phyloP scores from a whole-genome alignment of 2,329 filamentous ascomycete genomes.

The Fusarium paranaense region DNA sequence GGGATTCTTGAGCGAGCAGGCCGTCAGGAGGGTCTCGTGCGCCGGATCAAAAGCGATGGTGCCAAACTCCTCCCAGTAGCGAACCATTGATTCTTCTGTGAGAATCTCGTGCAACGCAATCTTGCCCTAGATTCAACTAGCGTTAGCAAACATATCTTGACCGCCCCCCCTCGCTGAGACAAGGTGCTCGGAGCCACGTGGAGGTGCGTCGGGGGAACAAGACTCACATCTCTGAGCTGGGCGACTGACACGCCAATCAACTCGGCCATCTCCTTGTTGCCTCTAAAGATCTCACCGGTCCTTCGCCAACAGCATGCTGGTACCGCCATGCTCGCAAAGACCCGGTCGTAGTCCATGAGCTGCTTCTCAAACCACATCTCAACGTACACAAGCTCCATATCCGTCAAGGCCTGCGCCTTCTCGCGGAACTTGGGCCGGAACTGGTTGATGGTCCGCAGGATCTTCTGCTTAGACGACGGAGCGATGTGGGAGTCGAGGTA shows the following conservation, averaged over 20 bases:
- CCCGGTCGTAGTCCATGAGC: conserved; percentile 96
- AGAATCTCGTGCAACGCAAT: conserved; percentile 96
- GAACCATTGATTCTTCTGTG: conserved; percentile 92
- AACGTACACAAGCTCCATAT: conserved; percentile 93
- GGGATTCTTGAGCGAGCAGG: conserved; percentile 89
- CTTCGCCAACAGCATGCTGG: conserved; percentile 97
- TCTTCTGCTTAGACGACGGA: conserved; percentile 86
- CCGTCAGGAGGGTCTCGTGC: conserved; percentile 95
- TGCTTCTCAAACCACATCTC: conserved; percentile 99
- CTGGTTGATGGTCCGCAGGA: conserved; percentile 88
- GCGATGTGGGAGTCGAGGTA: conserved; percentile 94
- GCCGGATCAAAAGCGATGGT: conserved; percentile 95
- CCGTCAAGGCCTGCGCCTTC: conserved; percentile 90
- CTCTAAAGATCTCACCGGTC: conserved; percentile 96
- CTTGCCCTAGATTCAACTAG: conserved; percentile 74
- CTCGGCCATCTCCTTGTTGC: conserved; percentile 99
- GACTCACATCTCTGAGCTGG: conserved; percentile 85
- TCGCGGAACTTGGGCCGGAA: conserved; percentile 97
- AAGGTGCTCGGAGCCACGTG: conserved; percentile 2
- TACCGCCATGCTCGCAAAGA: conserved; percentile 99
- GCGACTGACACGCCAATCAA: conserved; percentile 94
- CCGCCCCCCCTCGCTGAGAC: conserved; percentile 2
- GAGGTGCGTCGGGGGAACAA: conserved; percentile 13
- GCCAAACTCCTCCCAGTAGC: conserved; percentile 99
- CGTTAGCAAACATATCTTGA: conserved; percentile 26